These are phyloP conservation scores for Exophiala aquamarina DNA, from an alignment of 2,329 filamentous ascomycete genomes.

Conservation along the genomic window DNA sequence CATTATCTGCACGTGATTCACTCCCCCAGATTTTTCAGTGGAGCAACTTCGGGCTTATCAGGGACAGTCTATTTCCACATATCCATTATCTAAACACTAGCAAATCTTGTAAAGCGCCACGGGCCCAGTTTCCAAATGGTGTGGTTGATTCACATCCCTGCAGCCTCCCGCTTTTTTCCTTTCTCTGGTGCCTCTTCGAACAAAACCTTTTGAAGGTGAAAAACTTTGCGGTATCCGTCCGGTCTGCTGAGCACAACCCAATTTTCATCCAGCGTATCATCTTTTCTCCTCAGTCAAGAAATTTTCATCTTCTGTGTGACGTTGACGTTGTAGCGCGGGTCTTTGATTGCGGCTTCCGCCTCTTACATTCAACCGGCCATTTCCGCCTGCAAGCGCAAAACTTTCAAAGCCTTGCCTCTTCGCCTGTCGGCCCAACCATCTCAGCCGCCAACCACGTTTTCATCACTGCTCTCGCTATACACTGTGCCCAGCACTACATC, in stretches of 20 bases:
- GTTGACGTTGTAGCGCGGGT: background rate
- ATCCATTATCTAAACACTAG: too few relatives aligned
- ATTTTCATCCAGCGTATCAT: conserved; percentile 3
- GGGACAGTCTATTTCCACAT: too few relatives aligned
- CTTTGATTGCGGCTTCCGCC: background rate
- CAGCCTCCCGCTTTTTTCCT: conserved; percentile 2
- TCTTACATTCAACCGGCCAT: conserved; percentile 12
- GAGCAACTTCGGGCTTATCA: too few relatives aligned
- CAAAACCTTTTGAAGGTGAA: conserved; percentile 5
- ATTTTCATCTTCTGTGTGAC: background rate
- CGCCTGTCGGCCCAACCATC: too few relatives aligned
- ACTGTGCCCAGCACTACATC: background rate
- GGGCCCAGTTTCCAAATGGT: background rate
- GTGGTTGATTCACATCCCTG: conserved; percentile 17
- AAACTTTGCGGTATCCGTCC: conserved; percentile 9
- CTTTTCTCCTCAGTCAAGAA: background rate
- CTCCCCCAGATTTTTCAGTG: conserved; percentile 16
- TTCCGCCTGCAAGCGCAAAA: conserved; percentile 17
- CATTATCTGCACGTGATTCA: conserved; percentile 7
- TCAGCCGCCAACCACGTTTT: background rate
- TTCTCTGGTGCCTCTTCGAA: conserved; percentile 5
- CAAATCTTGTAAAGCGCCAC: background rate
- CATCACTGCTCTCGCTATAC: background rate
- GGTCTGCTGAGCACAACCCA: background rate
- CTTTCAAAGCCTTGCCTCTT: conserved; percentile 18